Evolutionary conservation across 148 eudicot genomes (phyloP).

Genomic region (Polygonum maritimum): DNA sequence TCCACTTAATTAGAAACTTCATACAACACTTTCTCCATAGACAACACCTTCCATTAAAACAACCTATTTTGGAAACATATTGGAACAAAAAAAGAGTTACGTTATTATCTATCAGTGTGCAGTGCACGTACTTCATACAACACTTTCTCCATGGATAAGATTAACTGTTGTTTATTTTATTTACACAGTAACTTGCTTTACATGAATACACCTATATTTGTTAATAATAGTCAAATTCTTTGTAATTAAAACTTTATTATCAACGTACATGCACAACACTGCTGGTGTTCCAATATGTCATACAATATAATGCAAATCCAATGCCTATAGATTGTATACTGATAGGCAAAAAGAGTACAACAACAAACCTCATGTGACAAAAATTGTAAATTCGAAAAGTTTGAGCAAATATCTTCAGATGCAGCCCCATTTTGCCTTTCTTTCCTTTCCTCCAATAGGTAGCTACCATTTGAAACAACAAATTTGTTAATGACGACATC

Average conservation of each 20-base stretch:
- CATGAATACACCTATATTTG: background rate
- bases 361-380: constrained; percentile 66
- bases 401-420: constrained; percentile 48
- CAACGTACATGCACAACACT: background rate
- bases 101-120: background rate
- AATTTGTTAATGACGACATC: background rate
- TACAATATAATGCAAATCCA: background rate
- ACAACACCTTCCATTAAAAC: too few relatives aligned
- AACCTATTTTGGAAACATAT: background rate
- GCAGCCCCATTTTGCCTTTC: constrained; percentile 67
- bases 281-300: background rate
- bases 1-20: background rate
- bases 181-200: background rate
- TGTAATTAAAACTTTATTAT: background rate
- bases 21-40: too few relatives aligned
- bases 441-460: constrained; percentile 93
- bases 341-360: background rate
- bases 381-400: constrained; percentile 52
- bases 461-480: constrained; percentile 42
- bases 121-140: background rate
- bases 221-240: background rate
- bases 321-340: background rate
- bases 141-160: background rate
- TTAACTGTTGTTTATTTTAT: background rate
- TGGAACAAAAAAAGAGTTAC: too few relatives aligned